Percentiles rank a stretch among this genome's conserved stretches.
These are phyloP conservation scores for Sechiopsis laciniata DNA, from an alignment of 306 rosid species.

Conservation along the genomic window DNA sequence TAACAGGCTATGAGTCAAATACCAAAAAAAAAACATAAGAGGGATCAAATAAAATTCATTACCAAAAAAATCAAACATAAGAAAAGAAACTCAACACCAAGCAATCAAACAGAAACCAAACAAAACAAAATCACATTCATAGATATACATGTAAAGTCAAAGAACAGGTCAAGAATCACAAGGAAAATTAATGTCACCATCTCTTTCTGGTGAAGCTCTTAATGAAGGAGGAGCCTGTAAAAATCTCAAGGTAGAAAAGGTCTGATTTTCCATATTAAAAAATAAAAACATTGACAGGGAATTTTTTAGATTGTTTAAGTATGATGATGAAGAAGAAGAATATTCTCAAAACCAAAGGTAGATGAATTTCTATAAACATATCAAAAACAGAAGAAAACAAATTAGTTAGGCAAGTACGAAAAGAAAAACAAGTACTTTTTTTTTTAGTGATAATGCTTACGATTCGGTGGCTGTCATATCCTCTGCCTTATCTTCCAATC, in stretches of 20 bases:
- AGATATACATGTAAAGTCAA: too few relatives aligned
- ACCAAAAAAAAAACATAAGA: too few relatives aligned
- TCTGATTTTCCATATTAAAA: slow-evolving; percentile 9
- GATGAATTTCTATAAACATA: slow-evolving; percentile 43
- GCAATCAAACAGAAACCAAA: too few relatives aligned
- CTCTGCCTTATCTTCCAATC: slow-evolving; percentile 51
- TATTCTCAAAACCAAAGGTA: slow-evolving; percentile 36
- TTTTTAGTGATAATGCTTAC: slow-evolving; percentile 42
- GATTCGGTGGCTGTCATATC: slow-evolving; percentile 55
- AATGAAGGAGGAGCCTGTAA: slow-evolving; percentile 67
- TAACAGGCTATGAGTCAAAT: too few relatives aligned
- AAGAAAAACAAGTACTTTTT: not conserved
- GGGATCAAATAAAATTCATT: too few relatives aligned
- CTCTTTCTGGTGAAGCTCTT: slow-evolving; percentile 85
- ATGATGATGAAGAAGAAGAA: not conserved
- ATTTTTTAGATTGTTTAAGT: not conserved
- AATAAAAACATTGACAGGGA: not conserved
- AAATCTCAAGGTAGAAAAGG: not conserved
- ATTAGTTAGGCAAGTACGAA: slow-evolving; percentile 19
- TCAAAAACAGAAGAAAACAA: slow-evolving; percentile 9
- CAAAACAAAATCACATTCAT: too few relatives aligned
- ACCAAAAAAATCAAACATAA: too few relatives aligned
- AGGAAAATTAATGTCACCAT: slow-evolving; percentile 43
- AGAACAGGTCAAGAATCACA: too few relatives aligned
- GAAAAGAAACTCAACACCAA: too few relatives aligned